Evolutionary conservation across 2,329 filamentous ascomycete genomes (phyloP).

Genomic region (Metarhizium brunneum): DNA sequence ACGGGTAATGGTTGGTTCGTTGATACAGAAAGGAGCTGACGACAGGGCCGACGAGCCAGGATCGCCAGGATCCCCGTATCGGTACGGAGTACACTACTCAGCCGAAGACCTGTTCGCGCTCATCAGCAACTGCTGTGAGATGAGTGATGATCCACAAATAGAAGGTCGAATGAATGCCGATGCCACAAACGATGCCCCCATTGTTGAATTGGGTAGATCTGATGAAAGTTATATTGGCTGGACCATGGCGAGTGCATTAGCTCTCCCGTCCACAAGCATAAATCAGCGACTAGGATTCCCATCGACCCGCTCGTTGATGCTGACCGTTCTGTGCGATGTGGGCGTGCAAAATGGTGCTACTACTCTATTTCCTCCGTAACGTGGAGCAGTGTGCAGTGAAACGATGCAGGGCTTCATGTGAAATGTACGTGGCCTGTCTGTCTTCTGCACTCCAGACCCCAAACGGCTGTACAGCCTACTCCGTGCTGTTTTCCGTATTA

Average conservation of each 20-base stretch:
- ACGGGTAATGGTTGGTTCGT: background rate
- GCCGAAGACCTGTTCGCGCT: background rate
- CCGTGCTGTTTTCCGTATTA: background rate
- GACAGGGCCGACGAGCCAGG: background rate
- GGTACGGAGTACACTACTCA: background rate
- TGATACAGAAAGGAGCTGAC: background rate
- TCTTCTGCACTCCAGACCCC: background rate
- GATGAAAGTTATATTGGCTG: background rate
- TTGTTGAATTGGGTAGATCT: slow-evolving; percentile 1
- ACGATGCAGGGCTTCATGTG: background rate
- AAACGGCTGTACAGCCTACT: background rate
- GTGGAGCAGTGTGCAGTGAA: background rate
- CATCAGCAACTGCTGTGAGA: background rate
- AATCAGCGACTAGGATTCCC: background rate
- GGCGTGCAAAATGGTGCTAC: background rate
- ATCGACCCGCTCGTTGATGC: background rate
- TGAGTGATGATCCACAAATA: background rate
- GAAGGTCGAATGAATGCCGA: too few species aligned
- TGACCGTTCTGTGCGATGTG: background rate
- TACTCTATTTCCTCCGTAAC: background rate
- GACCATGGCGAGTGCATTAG: slow-evolving; percentile 10
- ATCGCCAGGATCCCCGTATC: background rate
- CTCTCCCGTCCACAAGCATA: slow-evolving; percentile 10
- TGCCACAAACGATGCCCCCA: background rate
- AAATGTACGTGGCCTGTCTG: background rate